Evolutionary conservation across 169 alveolate species (phyloP).

Genomic region (Plasmodium ovale): DNA sequence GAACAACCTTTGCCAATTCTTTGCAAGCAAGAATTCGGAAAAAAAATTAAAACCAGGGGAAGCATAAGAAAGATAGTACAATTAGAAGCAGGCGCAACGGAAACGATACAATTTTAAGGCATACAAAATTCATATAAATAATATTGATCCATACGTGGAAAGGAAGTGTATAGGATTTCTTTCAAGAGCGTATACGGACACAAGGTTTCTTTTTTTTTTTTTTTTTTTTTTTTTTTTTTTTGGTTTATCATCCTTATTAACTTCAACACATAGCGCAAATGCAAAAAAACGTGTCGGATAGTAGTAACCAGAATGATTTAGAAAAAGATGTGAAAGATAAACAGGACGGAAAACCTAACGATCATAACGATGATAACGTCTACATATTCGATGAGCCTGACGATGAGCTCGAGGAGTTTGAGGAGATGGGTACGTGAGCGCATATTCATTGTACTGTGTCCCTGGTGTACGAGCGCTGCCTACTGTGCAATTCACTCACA

Average conservation of each 20-base stretch:
- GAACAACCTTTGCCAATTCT: too few species aligned
- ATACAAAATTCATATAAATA: too few species aligned
- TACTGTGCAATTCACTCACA: neutral
- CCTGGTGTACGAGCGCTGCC: neutral
- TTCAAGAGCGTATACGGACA: too few species aligned
- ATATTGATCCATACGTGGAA: too few species aligned
- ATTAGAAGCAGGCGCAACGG: too few species aligned
- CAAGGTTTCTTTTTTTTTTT: neutral
- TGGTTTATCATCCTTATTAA: neutral
- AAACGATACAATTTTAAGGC: too few species aligned
- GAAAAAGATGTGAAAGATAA: constrained; percentile 50
- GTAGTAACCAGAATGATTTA: constrained; percentile 26
- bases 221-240: constrained; percentile 2
- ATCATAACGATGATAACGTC: constrained; percentile 31
- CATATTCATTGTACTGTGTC: neutral
- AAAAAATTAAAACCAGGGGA: too few species aligned
- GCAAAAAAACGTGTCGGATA: constrained; percentile 48
- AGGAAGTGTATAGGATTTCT: too few species aligned
- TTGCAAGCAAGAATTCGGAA: too few species aligned
- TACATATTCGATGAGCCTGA: constrained; percentile 75
- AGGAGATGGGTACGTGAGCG: constrained; percentile 61
- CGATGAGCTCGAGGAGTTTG: constrained; percentile 75
- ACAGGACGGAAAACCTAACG: constrained; percentile 26
- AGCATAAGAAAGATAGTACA: too few species aligned
- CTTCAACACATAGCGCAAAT: neutral